These are phyloP conservation scores for Golubevia pallescens DNA, from an alignment of 1,284 basidiomycete genomes.

Conservation along the genomic window DNA sequence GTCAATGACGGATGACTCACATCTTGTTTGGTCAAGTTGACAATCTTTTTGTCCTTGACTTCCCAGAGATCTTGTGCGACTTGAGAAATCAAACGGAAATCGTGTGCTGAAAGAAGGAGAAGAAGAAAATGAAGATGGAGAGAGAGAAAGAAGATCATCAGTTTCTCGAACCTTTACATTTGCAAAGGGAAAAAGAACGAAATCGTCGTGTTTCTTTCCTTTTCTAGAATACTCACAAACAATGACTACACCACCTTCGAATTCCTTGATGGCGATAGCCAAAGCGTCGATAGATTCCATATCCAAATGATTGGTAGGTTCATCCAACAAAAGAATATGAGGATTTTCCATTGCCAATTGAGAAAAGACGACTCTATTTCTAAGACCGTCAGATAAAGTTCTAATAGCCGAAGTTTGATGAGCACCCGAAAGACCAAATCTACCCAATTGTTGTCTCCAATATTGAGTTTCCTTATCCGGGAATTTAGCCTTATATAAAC, in stretches of 20 bases:
- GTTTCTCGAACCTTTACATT: background rate
- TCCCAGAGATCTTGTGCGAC: slow-evolving; percentile 89
- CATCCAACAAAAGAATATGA: slow-evolving; percentile 66
- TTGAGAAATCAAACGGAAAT: slow-evolving; percentile 55
- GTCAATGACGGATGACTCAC: no score
- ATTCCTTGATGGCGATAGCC: slow-evolving; percentile 91
- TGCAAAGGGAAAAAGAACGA: background rate
- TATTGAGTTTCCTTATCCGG: slow-evolving; percentile 93
- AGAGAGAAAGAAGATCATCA: no score
- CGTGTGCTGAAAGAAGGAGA: slow-evolving; percentile 27
- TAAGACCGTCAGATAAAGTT: slow-evolving; percentile 88
- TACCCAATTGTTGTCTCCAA: slow-evolving; percentile 91
- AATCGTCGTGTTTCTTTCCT: no score
- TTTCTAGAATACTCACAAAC: slow-evolving; percentile 22
- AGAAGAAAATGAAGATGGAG: slow-evolving; percentile 2
- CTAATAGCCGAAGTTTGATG: slow-evolving; percentile 93
- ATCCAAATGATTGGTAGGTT: slow-evolving; percentile 89
- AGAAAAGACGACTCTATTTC: slow-evolving; percentile 91
- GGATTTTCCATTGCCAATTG: slow-evolving; percentile 72
- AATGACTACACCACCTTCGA: slow-evolving; percentile 86
- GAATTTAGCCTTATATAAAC: slow-evolving; percentile 79
- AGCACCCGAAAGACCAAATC: slow-evolving; percentile 90
- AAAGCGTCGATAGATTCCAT: slow-evolving; percentile 96
- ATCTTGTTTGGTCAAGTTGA: slow-evolving; percentile 86
- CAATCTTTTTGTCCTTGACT: slow-evolving; percentile 91